These are phyloP conservation scores for Aspergillus pseudonomiae DNA, from an alignment of 2,329 filamentous ascomycete species.

Conservation along the genomic window DNA sequence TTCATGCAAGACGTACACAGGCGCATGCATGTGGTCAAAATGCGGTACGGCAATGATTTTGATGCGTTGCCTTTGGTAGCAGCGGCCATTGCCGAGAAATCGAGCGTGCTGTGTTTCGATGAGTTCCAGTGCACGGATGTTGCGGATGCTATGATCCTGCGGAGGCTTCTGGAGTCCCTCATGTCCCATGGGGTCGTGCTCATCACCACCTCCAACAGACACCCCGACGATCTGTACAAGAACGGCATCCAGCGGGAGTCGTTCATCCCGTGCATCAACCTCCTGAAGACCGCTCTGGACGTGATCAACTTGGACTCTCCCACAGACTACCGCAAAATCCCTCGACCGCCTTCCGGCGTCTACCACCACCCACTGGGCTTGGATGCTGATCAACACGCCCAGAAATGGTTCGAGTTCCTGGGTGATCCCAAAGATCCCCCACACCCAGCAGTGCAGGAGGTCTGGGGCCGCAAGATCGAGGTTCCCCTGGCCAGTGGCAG, in stretches of 20 bases:
- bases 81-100: slow-evolving; percentile 85
- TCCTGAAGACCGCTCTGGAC: slow-evolving; percentile 79
- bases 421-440: slow-evolving; percentile 79
- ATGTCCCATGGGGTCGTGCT: slow-evolving; percentile 98
- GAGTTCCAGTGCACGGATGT: slow-evolving; percentile 99
- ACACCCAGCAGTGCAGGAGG: slow-evolving; percentile 75
- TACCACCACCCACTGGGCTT: slow-evolving; percentile 87
- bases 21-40: slow-evolving; percentile 85
- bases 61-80: slow-evolving; percentile 91
- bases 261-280: slow-evolving; percentile 91
- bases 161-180: slow-evolving; percentile 82
- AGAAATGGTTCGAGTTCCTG: slow-evolving; percentile 95
- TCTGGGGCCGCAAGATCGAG: slow-evolving; percentile 89
- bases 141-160: slow-evolving; percentile 95
- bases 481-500: slow-evolving; percentile 87
- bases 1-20: slow-evolving; percentile 99
- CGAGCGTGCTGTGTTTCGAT: slow-evolving; percentile 92
- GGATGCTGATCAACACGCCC: slow-evolving; percentile 76
- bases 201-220: slow-evolving; percentile 94
- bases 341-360: slow-evolving; percentile 86
- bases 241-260: slow-evolving; percentile 96
- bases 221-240: slow-evolving; percentile 94
- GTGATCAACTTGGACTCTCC: slow-evolving; percentile 94
- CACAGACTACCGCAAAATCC: slow-evolving; percentile 97
- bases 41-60: slow-evolving; percentile 83